Percentiles rank a stretch among this genome's conserved stretches.
Conservation (phyloP, 1,284 basidiomycete genomes). For the Athelia sp. region DNA sequence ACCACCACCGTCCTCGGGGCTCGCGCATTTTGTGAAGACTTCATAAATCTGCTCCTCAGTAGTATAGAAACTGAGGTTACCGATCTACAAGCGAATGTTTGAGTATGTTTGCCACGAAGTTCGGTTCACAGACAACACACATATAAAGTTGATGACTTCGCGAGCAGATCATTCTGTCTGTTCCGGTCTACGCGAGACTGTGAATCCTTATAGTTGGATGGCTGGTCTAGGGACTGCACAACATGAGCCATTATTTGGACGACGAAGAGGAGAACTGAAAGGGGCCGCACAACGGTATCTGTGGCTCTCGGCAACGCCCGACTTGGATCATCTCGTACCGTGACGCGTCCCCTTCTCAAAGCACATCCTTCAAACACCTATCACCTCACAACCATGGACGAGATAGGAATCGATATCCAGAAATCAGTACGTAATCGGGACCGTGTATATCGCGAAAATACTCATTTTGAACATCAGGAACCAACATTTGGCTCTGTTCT, state of each 20-base stretch:
- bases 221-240: constrained; percentile 80
- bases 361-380: not conserved
- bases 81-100: constrained; percentile 57
- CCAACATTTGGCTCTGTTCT: constrained; percentile 86
- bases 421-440: constrained; percentile 59
- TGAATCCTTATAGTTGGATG: constrained; percentile 93
- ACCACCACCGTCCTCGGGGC: constrained; percentile 86
- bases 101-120: constrained; percentile 5
- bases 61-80: constrained; percentile 96
- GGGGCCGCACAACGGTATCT: too few species aligned
- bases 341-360: constrained; percentile 49
- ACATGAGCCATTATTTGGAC: constrained; percentile 75
- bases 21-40: constrained; percentile 90
- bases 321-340: constrained; percentile 20
- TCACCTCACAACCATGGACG: constrained; percentile 51
- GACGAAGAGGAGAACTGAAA: not conserved
- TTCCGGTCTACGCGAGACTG: constrained; percentile 72
- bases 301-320: too few species aligned
- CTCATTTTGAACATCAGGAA: constrained; percentile 49
- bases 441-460: constrained; percentile 5
- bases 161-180: constrained; percentile 64
- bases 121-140: constrained; percentile 36
- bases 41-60: constrained; percentile 99
- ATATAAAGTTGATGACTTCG: constrained; percentile 74
- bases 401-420: constrained; percentile 80